Evolutionary conservation across 2,329 filamentous ascomycete genomes (phyloP).

Genomic region (Ustulina deusta): DNA sequence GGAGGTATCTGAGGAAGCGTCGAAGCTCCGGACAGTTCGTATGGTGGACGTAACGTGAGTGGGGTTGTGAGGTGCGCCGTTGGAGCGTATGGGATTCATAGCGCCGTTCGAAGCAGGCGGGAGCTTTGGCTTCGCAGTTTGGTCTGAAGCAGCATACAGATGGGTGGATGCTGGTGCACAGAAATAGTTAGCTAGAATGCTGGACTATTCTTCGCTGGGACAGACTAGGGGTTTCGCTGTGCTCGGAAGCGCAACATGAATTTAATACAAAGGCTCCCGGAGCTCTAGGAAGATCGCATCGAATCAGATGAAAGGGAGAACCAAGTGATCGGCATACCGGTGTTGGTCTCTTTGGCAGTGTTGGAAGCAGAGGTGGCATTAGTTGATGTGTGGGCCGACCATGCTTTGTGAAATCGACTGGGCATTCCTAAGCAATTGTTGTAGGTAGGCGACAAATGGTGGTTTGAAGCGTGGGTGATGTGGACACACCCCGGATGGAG

Average conservation of each 20-base stretch:
- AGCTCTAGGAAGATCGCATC: background rate
- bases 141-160: conserved; percentile 42
- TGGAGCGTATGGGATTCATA: conserved; percentile 43
- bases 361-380: conserved; percentile 21
- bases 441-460: conserved; percentile 4
- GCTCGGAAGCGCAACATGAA: conserved; percentile 25
- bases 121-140: conserved; percentile 40
- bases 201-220: conserved; percentile 24
- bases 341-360: conserved; percentile 39
- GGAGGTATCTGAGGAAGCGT: conserved; percentile 58
- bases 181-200: conserved; percentile 41
- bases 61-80: conserved; percentile 41
- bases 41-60: conserved; percentile 60
- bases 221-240: conserved; percentile 38
- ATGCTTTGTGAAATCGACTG: conserved; percentile 50
- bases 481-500: background rate
- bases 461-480: conserved; percentile 11
- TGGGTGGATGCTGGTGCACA: conserved; percentile 39
- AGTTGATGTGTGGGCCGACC: conserved; percentile 28
- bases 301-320: conserved; percentile 30
- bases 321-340: conserved; percentile 45
- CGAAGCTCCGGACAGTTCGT: conserved; percentile 68
- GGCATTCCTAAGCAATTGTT: conserved; percentile 47
- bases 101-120: conserved; percentile 42
- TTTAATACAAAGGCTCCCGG: conserved; percentile 10